Evolutionary conservation across 306 rosid genomes (phyloP), one percentile per base, ranked within the genome.

Genomic region (Cicer bijugum): DNA sequence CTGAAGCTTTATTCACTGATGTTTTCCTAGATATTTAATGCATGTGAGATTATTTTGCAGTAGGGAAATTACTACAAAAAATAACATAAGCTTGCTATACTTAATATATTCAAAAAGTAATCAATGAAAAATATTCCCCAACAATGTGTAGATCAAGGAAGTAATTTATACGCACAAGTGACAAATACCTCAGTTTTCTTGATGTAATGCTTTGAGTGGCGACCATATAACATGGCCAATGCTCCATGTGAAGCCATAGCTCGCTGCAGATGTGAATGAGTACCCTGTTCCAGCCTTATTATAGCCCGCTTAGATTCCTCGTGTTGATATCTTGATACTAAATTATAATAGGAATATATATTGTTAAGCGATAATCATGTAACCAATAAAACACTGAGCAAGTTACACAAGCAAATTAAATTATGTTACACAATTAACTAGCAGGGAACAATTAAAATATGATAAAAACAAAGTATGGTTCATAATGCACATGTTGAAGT

Each of bases 181-280:
- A 59, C 45, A 73, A 40, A 77, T 91, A 95, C 99, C 97, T 95
- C 96, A 0, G 96, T 65, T 82, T 90, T 95, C 85, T 86, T 90
- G 71, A 95, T 90, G 86, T 88, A 95, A 85, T 90, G 92, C 86
- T 80, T 89, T 2, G 89, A 87, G 69, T 67, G 79, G 59, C 85
- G 97, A 59, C 92, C 92, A 42, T 85, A 90, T 42, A 95, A 86
- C 65, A 92, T 52, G 69, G 99, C 97, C 77, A 95, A 80, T 85
- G 99, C 97, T 80, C 93, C 91, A 28, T 87, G 96, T 69, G 92
- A 82, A 57, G 87, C 89, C 87, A 90, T 95, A 62, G 85, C 88
- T 87, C 97, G 89, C 81, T 86, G 93, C 83, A 82, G 84, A 82
- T 42, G 65, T 45, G 99, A 83, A 83, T 81, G 82, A 50, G 88